Conservation (phyloP, 495 filamentous ascomycete species). For the Parathielavia appendiculata region DNA sequence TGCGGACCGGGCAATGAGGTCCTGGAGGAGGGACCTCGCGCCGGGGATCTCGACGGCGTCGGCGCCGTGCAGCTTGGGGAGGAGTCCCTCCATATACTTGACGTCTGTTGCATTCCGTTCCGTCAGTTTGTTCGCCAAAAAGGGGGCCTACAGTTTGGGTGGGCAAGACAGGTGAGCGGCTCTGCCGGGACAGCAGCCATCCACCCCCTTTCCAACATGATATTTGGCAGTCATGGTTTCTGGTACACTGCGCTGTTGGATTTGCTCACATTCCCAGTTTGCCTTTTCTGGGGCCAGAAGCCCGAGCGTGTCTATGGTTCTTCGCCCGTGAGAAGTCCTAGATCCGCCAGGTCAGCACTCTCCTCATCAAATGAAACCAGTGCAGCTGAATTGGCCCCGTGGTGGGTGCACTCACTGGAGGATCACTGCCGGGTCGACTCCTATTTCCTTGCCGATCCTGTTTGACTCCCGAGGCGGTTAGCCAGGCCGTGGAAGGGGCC, state of each 20-base stretch:
- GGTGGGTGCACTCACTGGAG: conserved; percentile 43
- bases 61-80: conserved; percentile 67
- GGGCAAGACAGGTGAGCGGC: not conserved
- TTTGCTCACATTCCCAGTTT: conserved; percentile 79
- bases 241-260: not conserved
- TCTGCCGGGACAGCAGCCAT: not conserved
- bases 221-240: not conserved
- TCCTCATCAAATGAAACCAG: no score
- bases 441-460: conserved; percentile 77
- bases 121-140: not conserved
- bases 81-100: conserved; percentile 65
- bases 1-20: conserved; percentile 42
- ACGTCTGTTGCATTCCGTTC: conserved; percentile 55
- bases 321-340: conserved; percentile 75
- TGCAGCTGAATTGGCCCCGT: not conserved
- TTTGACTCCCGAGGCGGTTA: not conserved
- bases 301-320: conserved; percentile 74
- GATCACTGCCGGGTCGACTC: conserved; percentile 74
- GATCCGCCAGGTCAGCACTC: not conserved
- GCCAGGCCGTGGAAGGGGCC: conserved; percentile 3
- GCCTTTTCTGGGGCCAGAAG: conserved; percentile 73
- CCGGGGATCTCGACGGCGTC: conserved; percentile 83
- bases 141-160: no score
- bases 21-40: conserved; percentile 41
- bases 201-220: not conserved